A percentile compares a stretch with the other conserved stretches of the same genome.
phyloP scores from a whole-genome alignment of 78 protist genomes.

The Pigoraptor vietnamica region DNA sequence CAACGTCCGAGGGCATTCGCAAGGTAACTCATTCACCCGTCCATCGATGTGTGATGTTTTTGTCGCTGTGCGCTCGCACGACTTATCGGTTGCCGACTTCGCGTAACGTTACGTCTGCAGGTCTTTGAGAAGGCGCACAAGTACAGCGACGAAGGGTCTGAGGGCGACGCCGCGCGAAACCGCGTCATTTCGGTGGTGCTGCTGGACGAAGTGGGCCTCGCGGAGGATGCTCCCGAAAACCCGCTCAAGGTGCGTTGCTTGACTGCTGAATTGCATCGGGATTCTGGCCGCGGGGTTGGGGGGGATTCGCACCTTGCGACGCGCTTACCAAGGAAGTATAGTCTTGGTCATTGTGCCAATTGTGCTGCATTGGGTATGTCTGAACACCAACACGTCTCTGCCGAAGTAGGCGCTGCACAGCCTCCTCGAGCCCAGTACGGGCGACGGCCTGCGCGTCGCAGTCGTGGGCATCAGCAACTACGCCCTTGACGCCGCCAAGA shows the following conservation, averaged over 20 bases:
- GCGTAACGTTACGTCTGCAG: too few species aligned
- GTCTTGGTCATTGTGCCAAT: too few species aligned
- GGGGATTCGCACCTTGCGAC: too few species aligned
- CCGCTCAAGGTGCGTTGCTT: constrained; percentile 71
- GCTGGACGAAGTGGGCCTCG: constrained; percentile 67
- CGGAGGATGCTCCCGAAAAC: constrained; percentile 37
- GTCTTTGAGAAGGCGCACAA: not conserved
- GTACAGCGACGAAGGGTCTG: not conserved
- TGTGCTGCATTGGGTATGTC: too few species aligned
- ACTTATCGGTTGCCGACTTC: too few species aligned
- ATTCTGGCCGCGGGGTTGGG: too few species aligned
- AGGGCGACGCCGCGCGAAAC: not conserved
- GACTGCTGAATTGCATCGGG: too few species aligned
- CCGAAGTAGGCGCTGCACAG: too few species aligned
- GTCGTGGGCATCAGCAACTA: constrained; percentile 70
- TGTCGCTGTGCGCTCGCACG: too few species aligned
- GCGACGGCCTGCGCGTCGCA: constrained; percentile 24
- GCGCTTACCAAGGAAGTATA: too few species aligned
- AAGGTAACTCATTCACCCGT: constrained; percentile 15
- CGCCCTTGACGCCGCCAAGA: constrained; percentile 67
- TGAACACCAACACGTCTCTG: too few species aligned
- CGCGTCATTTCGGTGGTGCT: constrained; percentile 24
- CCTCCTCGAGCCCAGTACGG: not conserved
- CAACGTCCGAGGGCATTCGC: constrained; percentile 45
- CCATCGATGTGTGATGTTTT: too few species aligned